Conservation (phyloP, 441 rosid genomes). For the Raphanus hybrid region DNA sequence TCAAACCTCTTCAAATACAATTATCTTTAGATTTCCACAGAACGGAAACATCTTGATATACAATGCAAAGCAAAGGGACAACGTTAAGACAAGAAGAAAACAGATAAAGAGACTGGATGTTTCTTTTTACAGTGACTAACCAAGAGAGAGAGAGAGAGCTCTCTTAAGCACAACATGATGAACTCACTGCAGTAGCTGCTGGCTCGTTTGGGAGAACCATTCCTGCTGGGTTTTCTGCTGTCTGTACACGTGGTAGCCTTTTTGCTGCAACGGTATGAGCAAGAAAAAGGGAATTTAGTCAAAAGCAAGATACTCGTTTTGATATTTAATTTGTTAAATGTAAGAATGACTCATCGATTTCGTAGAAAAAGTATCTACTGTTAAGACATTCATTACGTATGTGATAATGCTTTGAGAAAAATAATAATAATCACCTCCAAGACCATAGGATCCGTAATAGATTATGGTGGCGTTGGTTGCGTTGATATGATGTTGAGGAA, state of each 20-base stretch:
- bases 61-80: slow-evolving; percentile 39
- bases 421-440: no score
- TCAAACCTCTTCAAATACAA: slow-evolving; percentile 30
- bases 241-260: slow-evolving; percentile 58
- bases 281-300: not conserved
- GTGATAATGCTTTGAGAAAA: no score
- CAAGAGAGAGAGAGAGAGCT: not conserved
- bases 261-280: slow-evolving; percentile 41
- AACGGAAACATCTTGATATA: slow-evolving; percentile 31
- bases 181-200: slow-evolving; percentile 34
- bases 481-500: no score
- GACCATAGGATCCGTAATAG: no score
- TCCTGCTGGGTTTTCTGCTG: slow-evolving; percentile 50
- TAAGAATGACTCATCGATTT: slow-evolving; percentile 4
- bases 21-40: slow-evolving; percentile 28
- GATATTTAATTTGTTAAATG: not conserved
- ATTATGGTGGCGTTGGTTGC: no score
- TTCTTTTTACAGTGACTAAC: slow-evolving; percentile 35
- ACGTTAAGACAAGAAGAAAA: slow-evolving; percentile 11
- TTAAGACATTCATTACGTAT: no score
- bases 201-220: slow-evolving; percentile 49
- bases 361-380: slow-evolving; percentile 46
- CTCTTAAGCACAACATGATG: slow-evolving; percentile 50
- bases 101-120: slow-evolving; percentile 6
- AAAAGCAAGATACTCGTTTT: not conserved